A percentile compares a stretch with the other conserved stretches of the same genome.
These are phyloP conservation scores for Wilhelminamyces savonicus DNA, from an alignment of 805 yeast genomes.

Conservation along the genomic window DNA sequence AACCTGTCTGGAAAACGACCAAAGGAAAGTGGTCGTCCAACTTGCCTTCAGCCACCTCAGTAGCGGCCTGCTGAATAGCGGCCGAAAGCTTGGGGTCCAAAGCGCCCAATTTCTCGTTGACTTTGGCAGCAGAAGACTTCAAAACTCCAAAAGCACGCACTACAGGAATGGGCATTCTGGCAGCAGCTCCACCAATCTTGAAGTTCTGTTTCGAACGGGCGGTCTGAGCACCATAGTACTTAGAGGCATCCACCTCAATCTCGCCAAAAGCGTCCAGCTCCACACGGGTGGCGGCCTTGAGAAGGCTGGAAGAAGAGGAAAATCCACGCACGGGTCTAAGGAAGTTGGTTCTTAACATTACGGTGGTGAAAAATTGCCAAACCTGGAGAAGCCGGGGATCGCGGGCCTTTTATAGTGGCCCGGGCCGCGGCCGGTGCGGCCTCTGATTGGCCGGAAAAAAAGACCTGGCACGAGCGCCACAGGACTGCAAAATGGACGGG, in stretches of 20 bases:
- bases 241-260: slow-evolving; percentile 78
- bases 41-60: slow-evolving; percentile 90
- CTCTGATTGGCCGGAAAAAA: no score
- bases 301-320: slow-evolving; percentile 21
- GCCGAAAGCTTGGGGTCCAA: slow-evolving; percentile 77
- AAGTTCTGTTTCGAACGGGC: slow-evolving; percentile 90
- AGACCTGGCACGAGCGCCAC: no score
- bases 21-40: slow-evolving; percentile 92
- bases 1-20: slow-evolving; percentile 98
- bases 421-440: slow-evolving; percentile 3
- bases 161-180: slow-evolving; percentile 86
- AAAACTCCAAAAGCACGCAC: slow-evolving; percentile 88
- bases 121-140: slow-evolving; percentile 92
- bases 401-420: slow-evolving; percentile 4
- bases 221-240: slow-evolving; percentile 98
- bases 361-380: not conserved
- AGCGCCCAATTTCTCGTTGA: slow-evolving; percentile 71
- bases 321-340: slow-evolving; percentile 13
- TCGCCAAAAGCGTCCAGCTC: slow-evolving; percentile 98
- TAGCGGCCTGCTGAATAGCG: slow-evolving; percentile 90
- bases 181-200: slow-evolving; percentile 91
- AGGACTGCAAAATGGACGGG: no score
- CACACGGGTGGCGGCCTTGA: slow-evolving; percentile 43
- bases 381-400: slow-evolving; percentile 2
- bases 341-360: slow-evolving; percentile 12